Base-by-base conservation (phyloP, 2,329 filamentous ascomycete species). In the Talaromyces islandicus region DNA sequence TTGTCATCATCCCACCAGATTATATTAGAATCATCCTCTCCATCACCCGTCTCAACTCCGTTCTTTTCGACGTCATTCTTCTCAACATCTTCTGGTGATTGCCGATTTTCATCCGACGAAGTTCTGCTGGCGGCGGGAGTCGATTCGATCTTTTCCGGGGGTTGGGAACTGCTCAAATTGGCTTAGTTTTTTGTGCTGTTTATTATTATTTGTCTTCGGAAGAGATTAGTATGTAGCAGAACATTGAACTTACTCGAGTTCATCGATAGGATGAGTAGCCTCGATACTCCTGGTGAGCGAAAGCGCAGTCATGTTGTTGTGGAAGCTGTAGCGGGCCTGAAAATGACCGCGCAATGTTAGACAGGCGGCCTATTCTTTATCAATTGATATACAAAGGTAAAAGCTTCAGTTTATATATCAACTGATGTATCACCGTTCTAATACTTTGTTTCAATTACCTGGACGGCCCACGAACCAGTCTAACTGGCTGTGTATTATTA, bases 1-100 rank as follows among this genome's bases (percentile, higher is more conserved):
- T 66, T 56, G 19, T 67, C 63, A 19, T 62, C 53, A 35, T 65
- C 63, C 63, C 63, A 65, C 57, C 62, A 58, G 12, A 65, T 60
- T 25, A 62, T 57, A 38, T 64, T 64, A 2, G 52, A 41, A 29
- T 64, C 58, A 4, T 54, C 46, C n/a, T 54, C 46, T 24, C 57
- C 58, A 9, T 6, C 35, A 19, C 12, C 9, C 21, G 43, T 14
- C 43, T 19, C 43, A 46, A 24, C 19, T 24, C 43, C 43, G 21
- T 46, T 10, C 19, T 41, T 29, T 9, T 17, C 24, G 7, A n/a
- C 29, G 19, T 30, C 54, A 7, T 17, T 38, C 29, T 55, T 21
- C 17, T 35, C 27, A 5, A 38, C 14, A 29, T 62, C 56, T 7
- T 25, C 53, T 27, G 19, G 27, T 17, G 30, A 24, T n/a, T 38